Evolutionary conservation across 225 moss, liverwort and hornwort species (phyloP).

Genomic region (Ulota crispa): DNA sequence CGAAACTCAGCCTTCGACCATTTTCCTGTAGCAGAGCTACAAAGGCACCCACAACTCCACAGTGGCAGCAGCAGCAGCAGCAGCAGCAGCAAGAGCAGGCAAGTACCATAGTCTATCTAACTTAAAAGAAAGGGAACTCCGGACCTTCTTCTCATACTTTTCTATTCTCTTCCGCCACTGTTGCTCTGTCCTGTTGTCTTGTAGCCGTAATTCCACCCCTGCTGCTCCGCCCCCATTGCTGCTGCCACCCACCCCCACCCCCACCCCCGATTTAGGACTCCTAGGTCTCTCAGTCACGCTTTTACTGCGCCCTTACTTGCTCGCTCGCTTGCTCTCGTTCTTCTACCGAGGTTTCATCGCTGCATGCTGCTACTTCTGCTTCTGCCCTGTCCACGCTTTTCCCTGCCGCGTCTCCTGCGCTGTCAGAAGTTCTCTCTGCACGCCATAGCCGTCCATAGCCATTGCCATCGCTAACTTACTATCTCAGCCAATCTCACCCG

Average conservation of each 20-base stretch:
- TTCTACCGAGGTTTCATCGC: too few species aligned
- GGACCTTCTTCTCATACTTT: constrained; percentile 26
- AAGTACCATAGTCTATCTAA: constrained; percentile 26
- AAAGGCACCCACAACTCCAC: constrained; percentile 11
- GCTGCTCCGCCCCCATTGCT: constrained; percentile 32
- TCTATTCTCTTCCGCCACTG: constrained; percentile 21
- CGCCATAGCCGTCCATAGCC: constrained; percentile 29
- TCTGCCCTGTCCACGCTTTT: not conserved
- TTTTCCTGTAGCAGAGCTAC: constrained; percentile 21
- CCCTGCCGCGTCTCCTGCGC: constrained; percentile 8
- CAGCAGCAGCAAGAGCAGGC: not conserved
- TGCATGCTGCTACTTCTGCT: not conserved
- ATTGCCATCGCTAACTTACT: constrained; percentile 29
- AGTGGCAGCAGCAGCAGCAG: not conserved
- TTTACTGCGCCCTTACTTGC: not conserved
- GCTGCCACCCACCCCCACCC: not conserved
- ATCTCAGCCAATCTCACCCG: not conserved
- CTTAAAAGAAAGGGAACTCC: constrained; percentile 10
- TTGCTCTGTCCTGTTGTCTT: constrained; percentile 31
- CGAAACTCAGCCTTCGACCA: not conserved
- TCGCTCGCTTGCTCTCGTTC: not conserved
- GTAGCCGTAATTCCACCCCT: constrained; percentile 38
- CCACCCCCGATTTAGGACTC: not conserved
- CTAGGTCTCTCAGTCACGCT: not conserved
- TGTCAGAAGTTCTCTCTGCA: constrained; percentile 31